These are phyloP conservation scores for Glaciozyma martinii DNA, from an alignment of 768 basidiomycete species.

Conservation along the genomic window DNA sequence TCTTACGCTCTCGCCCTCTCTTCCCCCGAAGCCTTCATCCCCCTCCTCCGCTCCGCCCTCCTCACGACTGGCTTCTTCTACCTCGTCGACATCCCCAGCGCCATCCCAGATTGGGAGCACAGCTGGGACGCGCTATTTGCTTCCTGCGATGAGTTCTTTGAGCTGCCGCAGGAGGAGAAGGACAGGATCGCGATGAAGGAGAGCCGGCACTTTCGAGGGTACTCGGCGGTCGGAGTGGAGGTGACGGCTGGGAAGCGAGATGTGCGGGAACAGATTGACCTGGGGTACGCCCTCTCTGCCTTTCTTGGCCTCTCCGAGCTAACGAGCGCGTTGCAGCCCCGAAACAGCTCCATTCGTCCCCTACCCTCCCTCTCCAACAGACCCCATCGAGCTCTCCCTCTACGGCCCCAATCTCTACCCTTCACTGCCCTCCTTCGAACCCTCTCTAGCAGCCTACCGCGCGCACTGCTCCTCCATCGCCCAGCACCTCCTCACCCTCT, in stretches of 20 bases:
- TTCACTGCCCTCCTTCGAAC: slow-evolving; percentile 4
- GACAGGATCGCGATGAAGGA: slow-evolving; percentile 1
- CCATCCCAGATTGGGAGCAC: slow-evolving; percentile 3
- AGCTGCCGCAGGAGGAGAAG: background rate
- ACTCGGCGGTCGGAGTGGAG: slow-evolving; percentile 10
- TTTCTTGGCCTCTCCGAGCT: background rate
- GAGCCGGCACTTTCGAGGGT: slow-evolving; percentile 16
- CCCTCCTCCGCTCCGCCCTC: slow-evolving; percentile 11
- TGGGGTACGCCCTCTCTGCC: slow-evolving; percentile 8
- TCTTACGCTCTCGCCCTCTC: slow-evolving; percentile 9
- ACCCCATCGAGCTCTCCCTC: slow-evolving; percentile 8
- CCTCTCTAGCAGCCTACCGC: slow-evolving; percentile 8
- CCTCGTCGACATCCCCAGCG: slow-evolving; percentile 10
- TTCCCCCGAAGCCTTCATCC: slow-evolving; percentile 7
- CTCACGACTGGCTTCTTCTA: slow-evolving; percentile 18
- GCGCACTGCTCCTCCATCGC: background rate
- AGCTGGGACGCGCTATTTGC: slow-evolving; percentile 9
- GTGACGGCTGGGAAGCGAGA: slow-evolving; percentile 10
- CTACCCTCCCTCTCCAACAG: slow-evolving; percentile 1
- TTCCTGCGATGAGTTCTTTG: slow-evolving; percentile 8
- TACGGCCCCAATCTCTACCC: slow-evolving; percentile 25
- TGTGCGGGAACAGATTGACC: slow-evolving; percentile 22
- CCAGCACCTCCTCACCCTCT: background rate
- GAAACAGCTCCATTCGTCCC: background rate
- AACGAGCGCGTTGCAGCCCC: background rate